Evolutionary conservation across 352 stramenopile genomes (phyloP).

Genomic region (Globisporangium okanoganense): DNA sequence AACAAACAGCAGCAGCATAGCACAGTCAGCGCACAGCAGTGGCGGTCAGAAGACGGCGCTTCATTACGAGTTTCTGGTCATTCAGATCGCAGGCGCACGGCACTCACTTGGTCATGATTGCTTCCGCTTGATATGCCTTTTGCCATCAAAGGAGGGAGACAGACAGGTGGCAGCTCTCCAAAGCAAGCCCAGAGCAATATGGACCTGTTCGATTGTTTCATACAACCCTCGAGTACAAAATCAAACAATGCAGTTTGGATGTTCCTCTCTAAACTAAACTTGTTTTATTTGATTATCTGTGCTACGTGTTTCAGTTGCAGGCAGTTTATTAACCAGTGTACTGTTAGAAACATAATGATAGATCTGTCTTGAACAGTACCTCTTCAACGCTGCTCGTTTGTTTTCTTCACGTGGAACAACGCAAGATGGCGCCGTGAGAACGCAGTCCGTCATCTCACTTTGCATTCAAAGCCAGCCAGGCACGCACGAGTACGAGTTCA

Average conservation of each 20-base stretch:
- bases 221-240: background rate
- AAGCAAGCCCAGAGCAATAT: background rate
- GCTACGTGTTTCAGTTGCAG: too few relatives aligned
- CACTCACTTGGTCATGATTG: conserved; percentile 12
- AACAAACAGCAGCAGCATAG: conserved; percentile 4
- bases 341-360: too few relatives aligned
- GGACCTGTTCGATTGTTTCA: background rate
- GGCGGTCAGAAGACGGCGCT: background rate
- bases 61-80: background rate
- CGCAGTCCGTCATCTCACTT: background rate
- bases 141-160: conserved; percentile 1
- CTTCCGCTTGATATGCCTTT: conserved; percentile 2
- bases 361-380: too few relatives aligned
- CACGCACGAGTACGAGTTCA: too few relatives aligned
- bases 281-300: too few relatives aligned
- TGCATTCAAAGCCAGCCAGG: background rate
- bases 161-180: conserved; percentile 6
- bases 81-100: background rate
- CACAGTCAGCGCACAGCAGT: background rate
- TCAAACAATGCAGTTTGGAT: too few relatives aligned
- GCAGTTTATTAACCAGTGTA: too few relatives aligned
- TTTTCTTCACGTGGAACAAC: background rate
- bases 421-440: background rate
- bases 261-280: too few relatives aligned
- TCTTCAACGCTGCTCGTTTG: background rate